phyloP scores from a whole-genome alignment of 768 basidiomycete species.

The Antrodiella citrinella region DNA sequence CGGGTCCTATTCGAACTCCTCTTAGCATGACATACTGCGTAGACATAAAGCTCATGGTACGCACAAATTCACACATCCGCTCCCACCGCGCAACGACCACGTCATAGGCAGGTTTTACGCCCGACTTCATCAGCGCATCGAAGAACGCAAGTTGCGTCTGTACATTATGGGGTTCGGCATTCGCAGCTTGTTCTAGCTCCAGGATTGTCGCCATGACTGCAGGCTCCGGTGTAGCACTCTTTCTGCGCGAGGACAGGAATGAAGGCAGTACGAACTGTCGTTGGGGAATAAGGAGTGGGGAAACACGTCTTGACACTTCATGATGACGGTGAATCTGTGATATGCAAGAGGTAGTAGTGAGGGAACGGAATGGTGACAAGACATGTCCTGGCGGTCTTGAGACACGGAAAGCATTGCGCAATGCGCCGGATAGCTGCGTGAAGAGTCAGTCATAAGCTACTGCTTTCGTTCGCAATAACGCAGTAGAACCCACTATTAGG shows the following conservation, averaged over 20 bases:
- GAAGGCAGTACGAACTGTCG: constrained; percentile 24
- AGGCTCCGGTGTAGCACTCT: constrained; percentile 45
- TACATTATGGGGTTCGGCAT: constrained; percentile 63
- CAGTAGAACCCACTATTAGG: background rate
- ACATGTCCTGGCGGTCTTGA: constrained; percentile 26
- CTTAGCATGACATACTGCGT: too few species aligned
- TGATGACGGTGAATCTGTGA: constrained; percentile 1
- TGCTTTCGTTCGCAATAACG: background rate
- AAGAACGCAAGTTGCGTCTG: constrained; percentile 63
- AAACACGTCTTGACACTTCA: background rate
- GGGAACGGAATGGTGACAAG: constrained; percentile 13
- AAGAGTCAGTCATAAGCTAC: constrained; percentile 12
- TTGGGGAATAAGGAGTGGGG: background rate
- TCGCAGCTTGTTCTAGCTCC: constrained; percentile 70
- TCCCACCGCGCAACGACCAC: constrained; percentile 77
- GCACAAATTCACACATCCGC: constrained; percentile 72
- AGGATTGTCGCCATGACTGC: constrained; percentile 61
- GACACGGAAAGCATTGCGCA: constrained; percentile 22
- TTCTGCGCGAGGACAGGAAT: constrained; percentile 28
- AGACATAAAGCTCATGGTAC: constrained; percentile 23
- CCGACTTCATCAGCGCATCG: constrained; percentile 56
- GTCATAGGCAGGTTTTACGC: constrained; percentile 61
- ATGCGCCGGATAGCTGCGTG: constrained; percentile 30
- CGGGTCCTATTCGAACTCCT: constrained; percentile 40
- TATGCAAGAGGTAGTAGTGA: constrained; percentile 8